Evolutionary conservation across 768 basidiomycete genomes (phyloP).

Genomic region (Leccinellum rugosiceps): DNA sequence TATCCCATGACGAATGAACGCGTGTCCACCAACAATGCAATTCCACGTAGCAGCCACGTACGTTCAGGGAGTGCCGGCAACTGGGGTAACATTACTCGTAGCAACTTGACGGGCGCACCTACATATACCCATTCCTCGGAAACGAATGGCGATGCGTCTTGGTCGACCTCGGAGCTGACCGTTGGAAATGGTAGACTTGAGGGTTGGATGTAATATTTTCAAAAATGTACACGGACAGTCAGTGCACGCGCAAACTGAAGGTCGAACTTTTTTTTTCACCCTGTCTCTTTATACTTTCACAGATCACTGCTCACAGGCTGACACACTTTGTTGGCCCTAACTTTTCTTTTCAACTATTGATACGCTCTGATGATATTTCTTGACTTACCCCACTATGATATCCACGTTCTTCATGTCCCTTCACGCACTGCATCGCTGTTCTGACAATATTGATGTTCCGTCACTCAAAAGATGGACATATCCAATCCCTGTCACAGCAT

Average conservation of each 20-base stretch:
- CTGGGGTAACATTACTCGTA: conserved; percentile 64
- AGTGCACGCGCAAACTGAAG: conserved; percentile 20
- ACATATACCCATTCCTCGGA: conserved; percentile 56
- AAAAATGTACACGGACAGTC: conserved; percentile 4
- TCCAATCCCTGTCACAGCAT: conserved; percentile 27
- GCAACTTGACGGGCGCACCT: conserved; percentile 46
- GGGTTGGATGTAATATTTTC: conserved; percentile 37
- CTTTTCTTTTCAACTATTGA: conserved; percentile 23
- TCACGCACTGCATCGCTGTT: conserved; percentile 20
- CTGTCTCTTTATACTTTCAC: conserved; percentile 3
- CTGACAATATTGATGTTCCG: conserved; percentile 32
- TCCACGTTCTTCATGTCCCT: conserved; percentile 40
- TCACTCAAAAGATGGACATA: neutral
- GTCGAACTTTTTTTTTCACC: conserved; percentile 40
- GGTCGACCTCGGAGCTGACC: conserved; percentile 53
- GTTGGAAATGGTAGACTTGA: conserved; percentile 54
- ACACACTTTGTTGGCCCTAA: conserved; percentile 8
- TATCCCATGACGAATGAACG: conserved; percentile 39
- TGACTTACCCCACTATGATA: conserved; percentile 36
- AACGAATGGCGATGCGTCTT: conserved; percentile 52
- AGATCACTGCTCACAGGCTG: conserved; percentile 8
- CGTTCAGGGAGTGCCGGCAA: conserved; percentile 81
- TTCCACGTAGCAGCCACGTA: conserved; percentile 57
- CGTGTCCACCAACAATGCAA: conserved; percentile 30
- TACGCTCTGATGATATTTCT: conserved; percentile 33